Conservation (phyloP, 768 basidiomycete species). For the Mycena galopus region DNA sequence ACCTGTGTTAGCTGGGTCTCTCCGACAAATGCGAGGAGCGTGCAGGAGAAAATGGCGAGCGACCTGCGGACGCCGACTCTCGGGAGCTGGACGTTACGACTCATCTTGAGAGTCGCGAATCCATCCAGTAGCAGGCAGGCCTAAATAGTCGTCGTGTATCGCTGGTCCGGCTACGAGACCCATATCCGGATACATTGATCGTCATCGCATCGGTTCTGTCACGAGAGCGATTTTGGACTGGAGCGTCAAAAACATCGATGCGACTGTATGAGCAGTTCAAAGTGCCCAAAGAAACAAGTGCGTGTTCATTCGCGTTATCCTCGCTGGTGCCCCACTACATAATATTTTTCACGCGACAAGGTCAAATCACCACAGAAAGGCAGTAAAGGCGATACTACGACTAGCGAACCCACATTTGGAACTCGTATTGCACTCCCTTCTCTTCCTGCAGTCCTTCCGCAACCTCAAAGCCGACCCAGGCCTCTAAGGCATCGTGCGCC, state of each 20-base stretch:
- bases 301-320: too few species aligned
- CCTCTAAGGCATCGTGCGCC: slow-evolving; percentile 71
- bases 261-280: too few species aligned
- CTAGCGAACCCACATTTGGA: slow-evolving; percentile 92
- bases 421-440: slow-evolving; percentile 88
- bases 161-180: too few species aligned
- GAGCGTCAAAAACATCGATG: too few species aligned
- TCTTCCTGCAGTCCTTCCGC: slow-evolving; percentile 83
- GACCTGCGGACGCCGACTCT: slow-evolving; percentile 63
- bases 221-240: too few species aligned
- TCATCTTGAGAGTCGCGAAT: slow-evolving; percentile 22
- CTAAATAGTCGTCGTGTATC: background rate
- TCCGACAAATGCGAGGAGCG: slow-evolving; percentile 78
- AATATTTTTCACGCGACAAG: too few species aligned
- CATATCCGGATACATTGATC: too few species aligned
- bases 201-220: too few species aligned
- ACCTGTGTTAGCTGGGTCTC: slow-evolving; percentile 88
- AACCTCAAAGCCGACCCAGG: slow-evolving; percentile 88
- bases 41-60: slow-evolving; percentile 66
- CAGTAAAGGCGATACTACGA: slow-evolving; percentile 31
- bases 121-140: slow-evolving; percentile 6
- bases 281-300: too few species aligned
- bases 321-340: too few species aligned
- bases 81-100: slow-evolving; percentile 38
- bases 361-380: too few species aligned